phyloP scores from a whole-genome alignment of 176 grass and related monocot species.

The Juncus inflexus region DNA sequence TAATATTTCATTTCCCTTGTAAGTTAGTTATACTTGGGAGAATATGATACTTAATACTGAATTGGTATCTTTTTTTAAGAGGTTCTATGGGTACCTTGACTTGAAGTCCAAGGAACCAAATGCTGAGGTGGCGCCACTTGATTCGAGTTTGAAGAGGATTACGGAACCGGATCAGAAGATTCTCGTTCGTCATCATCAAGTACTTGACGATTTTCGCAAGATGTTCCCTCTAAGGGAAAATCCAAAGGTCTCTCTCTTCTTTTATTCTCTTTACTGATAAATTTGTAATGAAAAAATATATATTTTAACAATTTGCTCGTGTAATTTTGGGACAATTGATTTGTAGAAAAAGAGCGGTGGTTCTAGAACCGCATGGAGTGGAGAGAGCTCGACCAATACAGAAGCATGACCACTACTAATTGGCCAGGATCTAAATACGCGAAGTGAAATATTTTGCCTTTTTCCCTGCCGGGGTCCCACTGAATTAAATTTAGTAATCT shows the following conservation, averaged over 20 bases:
- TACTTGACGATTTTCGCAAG: slow-evolving; percentile 53
- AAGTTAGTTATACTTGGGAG: no score
- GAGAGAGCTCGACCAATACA: slow-evolving; percentile 20
- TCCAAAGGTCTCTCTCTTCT: slow-evolving; percentile 49
- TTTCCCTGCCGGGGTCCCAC: no score
- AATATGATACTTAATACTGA: neutral
- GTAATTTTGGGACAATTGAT: slow-evolving; percentile 13
- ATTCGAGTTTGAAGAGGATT: slow-evolving; percentile 61
- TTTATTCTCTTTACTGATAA: slow-evolving; percentile 14
- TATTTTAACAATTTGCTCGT: neutral
- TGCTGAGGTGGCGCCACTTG: slow-evolving; percentile 54
- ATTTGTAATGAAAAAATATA: neutral
- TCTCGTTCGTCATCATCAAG: slow-evolving; percentile 32
- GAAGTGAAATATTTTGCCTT: no score
- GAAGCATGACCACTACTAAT: neutral
- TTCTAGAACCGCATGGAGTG: slow-evolving; percentile 28
- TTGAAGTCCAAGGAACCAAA: slow-evolving; percentile 81
- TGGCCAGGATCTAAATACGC: no score
- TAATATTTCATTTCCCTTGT: no score
- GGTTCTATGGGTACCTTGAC: slow-evolving; percentile 77
- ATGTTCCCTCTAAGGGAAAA: slow-evolving; percentile 75
- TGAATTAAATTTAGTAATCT: no score
- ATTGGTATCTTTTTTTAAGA: slow-evolving; percentile 25
- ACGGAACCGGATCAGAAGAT: slow-evolving; percentile 52
- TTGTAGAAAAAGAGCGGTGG: slow-evolving; percentile 36